Conservation (phyloP, 768 basidiomycete species). For the Termitomyces sp. region DNA sequence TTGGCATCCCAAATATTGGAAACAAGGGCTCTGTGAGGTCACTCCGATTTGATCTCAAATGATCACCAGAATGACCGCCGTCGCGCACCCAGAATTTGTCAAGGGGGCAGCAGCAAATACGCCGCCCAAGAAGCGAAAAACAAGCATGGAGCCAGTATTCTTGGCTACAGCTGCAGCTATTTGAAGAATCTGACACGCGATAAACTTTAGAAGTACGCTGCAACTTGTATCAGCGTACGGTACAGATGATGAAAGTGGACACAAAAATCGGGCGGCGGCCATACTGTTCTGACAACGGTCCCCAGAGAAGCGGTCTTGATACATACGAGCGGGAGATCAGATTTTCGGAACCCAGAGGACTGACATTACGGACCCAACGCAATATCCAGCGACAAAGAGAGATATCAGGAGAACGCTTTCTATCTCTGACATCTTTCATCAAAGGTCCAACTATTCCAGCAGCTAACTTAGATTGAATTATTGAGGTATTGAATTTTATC, state of each 20-base stretch:
- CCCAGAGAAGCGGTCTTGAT: slow-evolving; percentile 47
- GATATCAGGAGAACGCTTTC: slow-evolving; percentile 51
- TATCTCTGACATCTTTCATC: slow-evolving; percentile 38
- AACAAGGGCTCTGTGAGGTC: slow-evolving; percentile 35
- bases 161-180: slow-evolving; percentile 55
- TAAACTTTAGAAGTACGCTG: not conserved
- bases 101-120: slow-evolving; percentile 64
- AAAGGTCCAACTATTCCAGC: slow-evolving; percentile 32
- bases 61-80: too few relatives aligned
- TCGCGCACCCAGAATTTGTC: slow-evolving; percentile 55
- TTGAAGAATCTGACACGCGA: slow-evolving; percentile 43
- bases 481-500: not conserved
- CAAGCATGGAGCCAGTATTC: slow-evolving; percentile 58
- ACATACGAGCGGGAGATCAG: not conserved
- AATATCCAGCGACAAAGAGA: slow-evolving; percentile 33
- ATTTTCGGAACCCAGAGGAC: not conserved
- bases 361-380: slow-evolving; percentile 35
- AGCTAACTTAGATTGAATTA: slow-evolving; percentile 20
- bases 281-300: slow-evolving; percentile 40
- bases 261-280: slow-evolving; percentile 60
- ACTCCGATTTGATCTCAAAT: not conserved
- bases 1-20: slow-evolving; percentile 60
- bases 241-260: slow-evolving; percentile 49
- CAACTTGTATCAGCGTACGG: slow-evolving; percentile 21
- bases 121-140: slow-evolving; percentile 69